phyloP scores from a whole-genome alignment of 371 early-diverging fungal species.

The Rhizopus sp. region DNA sequence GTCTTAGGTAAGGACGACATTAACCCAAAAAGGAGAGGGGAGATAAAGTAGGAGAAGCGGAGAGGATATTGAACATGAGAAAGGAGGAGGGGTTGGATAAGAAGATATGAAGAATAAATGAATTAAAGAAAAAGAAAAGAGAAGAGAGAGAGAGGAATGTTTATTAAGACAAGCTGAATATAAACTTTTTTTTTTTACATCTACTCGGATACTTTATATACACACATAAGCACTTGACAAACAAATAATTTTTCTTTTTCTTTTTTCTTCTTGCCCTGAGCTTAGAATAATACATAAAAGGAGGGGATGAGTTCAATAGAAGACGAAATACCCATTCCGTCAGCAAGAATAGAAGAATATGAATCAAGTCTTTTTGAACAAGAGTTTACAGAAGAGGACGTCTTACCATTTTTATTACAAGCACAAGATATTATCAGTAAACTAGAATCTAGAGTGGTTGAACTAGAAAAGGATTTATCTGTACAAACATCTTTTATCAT shows the following conservation, averaged over 20 bases:
- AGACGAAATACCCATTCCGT: slow-evolving; percentile 2
- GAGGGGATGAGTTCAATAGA: neutral
- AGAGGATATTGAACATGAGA: no score
- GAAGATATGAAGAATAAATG: neutral
- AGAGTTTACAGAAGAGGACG: slow-evolving; percentile 49
- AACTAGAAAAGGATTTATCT: slow-evolving; percentile 56
- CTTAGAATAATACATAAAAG: neutral
- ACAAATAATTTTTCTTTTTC: neutral
- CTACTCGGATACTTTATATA: no score
- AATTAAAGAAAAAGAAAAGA: no score
- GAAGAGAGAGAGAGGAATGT: neutral
- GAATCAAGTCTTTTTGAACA: slow-evolving; percentile 22
- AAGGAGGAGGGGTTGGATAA: no score
- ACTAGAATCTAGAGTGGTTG: slow-evolving; percentile 55
- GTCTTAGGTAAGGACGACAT: neutral
- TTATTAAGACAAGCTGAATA: no score
- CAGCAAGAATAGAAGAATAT: slow-evolving; percentile 3
- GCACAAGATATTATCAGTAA: slow-evolving; percentile 59
- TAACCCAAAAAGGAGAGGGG: no score
- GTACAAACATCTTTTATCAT: slow-evolving; percentile 18
- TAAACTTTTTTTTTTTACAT: no score
- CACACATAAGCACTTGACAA: no score
- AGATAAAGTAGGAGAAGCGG: no score
- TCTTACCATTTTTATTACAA: slow-evolving; percentile 56
- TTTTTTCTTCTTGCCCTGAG: neutral